A percentile compares a stretch with the other conserved stretches of the same genome.
Evolutionary conservation across 495 filamentous ascomycete genomes (phyloP).

Genomic region (Cladorrhinum samala): DNA sequence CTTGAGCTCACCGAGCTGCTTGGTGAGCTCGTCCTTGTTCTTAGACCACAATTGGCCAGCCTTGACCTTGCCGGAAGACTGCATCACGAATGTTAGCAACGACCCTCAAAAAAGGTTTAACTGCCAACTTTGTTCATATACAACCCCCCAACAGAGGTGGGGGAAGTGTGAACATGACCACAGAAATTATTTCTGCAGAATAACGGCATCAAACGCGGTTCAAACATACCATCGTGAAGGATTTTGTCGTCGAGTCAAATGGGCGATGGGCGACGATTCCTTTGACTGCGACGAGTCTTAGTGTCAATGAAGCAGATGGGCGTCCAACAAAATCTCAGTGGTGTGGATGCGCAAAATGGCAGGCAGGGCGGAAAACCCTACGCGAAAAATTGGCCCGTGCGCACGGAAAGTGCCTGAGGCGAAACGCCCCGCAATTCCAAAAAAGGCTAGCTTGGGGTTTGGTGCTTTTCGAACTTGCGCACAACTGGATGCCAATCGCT

Average conservation of each 20-base stretch:
- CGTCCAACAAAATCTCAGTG: conserved; percentile 30
- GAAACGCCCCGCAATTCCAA: conserved; percentile 13
- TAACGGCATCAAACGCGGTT: not conserved
- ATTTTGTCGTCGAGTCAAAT: conserved; percentile 25
- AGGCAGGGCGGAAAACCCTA: conserved; percentile 33
- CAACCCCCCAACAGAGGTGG: not conserved
- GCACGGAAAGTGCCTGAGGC: conserved; percentile 7
- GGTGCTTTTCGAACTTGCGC: conserved; percentile 29
- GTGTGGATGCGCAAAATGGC: conserved; percentile 32
- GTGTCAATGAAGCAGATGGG: conserved; percentile 19
- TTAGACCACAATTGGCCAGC: conserved; percentile 94
- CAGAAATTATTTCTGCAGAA: not conserved
- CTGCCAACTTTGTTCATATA: too few relatives aligned
- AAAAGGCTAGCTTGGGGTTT: conserved; percentile 34
- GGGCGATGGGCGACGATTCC: conserved; percentile 27
- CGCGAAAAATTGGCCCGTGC: conserved; percentile 20
- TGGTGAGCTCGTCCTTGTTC: conserved; percentile 90
- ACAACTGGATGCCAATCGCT: conserved; percentile 24
- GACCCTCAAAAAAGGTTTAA: conserved; percentile 4
- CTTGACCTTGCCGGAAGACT: conserved; percentile 93
- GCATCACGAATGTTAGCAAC: conserved; percentile 27
- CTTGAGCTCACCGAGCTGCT: conserved; percentile 92
- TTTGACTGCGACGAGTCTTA: conserved; percentile 28
- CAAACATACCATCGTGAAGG: conserved; percentile 27
- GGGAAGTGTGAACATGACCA: not conserved